Evolutionary conservation across 73 alveolate species (phyloP).

Genomic region (Tetrahymena malaccensis): DNA sequence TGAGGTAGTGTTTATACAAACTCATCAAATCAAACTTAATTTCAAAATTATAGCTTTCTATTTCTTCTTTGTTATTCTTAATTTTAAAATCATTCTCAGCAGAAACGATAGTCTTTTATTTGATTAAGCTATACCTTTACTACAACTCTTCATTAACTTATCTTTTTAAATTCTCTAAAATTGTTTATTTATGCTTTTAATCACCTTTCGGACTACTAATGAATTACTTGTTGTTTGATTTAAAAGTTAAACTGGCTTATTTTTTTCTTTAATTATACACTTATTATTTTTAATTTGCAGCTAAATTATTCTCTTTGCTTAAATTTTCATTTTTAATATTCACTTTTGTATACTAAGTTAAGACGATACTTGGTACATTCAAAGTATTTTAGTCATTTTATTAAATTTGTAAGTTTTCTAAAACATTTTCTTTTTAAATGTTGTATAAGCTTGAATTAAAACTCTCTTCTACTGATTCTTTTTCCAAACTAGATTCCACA

Average conservation of each 20-base stretch:
- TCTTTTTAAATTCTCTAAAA: neutral
- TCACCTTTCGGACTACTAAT: neutral
- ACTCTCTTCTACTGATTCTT: neutral
- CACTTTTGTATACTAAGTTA: no score
- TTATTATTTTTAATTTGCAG: no score
- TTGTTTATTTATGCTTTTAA: neutral
- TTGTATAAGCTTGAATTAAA: neutral
- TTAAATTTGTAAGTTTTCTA: no score
- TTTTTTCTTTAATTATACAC: neutral
- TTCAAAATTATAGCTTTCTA: neutral
- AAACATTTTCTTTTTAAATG: neutral
- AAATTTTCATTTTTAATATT: neutral
- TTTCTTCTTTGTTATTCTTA: neutral
- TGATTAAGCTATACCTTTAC: neutral
- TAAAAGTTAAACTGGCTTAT: neutral
- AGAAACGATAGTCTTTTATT: neutral
- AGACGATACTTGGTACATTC: neutral
- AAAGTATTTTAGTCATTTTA: neutral
- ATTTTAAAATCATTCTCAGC: neutral
- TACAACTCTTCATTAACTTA: neutral
- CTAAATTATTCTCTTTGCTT: neutral
- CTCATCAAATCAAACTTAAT: neutral
- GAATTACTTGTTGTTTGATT: no score
- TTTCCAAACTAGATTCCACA: neutral
- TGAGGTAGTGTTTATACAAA: neutral